Percentiles rank a stretch among this genome's conserved stretches.
phyloP scores from a whole-genome alignment of 139 green algal genomes.

The Ostreobium quekettii region DNA sequence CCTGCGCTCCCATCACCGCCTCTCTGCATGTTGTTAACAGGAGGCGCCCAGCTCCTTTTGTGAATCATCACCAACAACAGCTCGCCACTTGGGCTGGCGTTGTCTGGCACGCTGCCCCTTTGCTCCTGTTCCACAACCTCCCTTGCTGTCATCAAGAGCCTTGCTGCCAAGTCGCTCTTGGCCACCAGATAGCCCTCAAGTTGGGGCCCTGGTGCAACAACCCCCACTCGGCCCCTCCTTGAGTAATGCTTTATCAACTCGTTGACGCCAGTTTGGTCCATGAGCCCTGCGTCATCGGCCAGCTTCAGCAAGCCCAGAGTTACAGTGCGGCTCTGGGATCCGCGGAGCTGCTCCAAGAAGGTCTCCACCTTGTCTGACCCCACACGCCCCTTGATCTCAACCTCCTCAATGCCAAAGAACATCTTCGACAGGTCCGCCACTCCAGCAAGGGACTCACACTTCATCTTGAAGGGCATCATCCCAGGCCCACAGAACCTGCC shows the following conservation, averaged over 20 bases:
- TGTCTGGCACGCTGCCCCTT: conserved; percentile 20
- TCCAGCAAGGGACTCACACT: conserved; percentile 6
- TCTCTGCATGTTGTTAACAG: neutral
- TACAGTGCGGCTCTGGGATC: conserved; percentile 37
- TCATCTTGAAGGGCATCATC: conserved; percentile 5
- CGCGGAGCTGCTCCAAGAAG: conserved; percentile 49
- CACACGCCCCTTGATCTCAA: conserved; percentile 39
- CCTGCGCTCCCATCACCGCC: neutral
- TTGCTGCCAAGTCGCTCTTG: conserved; percentile 24
- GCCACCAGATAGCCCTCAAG: conserved; percentile 14
- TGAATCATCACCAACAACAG: conserved; percentile 45
- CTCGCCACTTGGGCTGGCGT: conserved; percentile 20
- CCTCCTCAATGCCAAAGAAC: conserved; percentile 19
- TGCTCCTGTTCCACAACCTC: conserved; percentile 4
- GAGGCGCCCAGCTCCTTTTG: conserved; percentile 23
- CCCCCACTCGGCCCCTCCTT: neutral
- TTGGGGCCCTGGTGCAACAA: neutral
- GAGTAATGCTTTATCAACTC: conserved; percentile 3
- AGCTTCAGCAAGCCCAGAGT: conserved; percentile 30
- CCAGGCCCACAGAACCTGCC: neutral
- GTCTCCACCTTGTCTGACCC: conserved; percentile 38
- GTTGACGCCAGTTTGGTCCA: neutral
- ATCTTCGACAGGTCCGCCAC: neutral
- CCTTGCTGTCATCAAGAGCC: conserved; percentile 35
- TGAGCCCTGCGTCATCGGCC: neutral